Evolutionary conservation across 805 yeast genomes (phyloP), one percentile per base, ranked within the genome.

Genomic region (Candida piceae): DNA sequence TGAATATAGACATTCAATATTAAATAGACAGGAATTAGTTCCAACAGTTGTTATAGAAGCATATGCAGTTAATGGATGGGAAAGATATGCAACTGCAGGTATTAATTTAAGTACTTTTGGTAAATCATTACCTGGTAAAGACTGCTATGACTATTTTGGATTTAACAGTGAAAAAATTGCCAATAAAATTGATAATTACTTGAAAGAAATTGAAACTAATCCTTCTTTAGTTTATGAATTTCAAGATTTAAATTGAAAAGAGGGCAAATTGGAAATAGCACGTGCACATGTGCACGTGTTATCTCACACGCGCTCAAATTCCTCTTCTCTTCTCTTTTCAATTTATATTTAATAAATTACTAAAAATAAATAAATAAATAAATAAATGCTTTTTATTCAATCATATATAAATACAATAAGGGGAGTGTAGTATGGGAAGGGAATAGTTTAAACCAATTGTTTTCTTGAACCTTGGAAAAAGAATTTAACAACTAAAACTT

Each of bases 31-130:
- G 60, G 90, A 93, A 57, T 20, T 24, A 11, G 78, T 84, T 39
- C 97, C 97, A 63, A 78, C 86, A 58, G 53, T 93, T 63, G 84
- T 96, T 38, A 84, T 90, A 48, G 98, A 93, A 77, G 97, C 88
- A 32, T 74, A 86, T 78, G 67, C 95, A 40, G 78, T 95, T 34
- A 70, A 74, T 55, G 96, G 96, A 38, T 93, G 98, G 98, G 74
- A 80, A 55, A 84, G 81, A 67, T 93, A 88, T 72, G 78, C 97
- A 42, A 97, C 93, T 70, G 95, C 86, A 72, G 95, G 88, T 64
- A 85, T 90, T 58, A 96, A 96, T 67, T 74, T 93, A 61, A 78
- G 84, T 76, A 78, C 85, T 68, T 93, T 93, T 62, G 98, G 98
- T 74, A 93, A 89, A 47, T 88, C 97, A 40, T 97, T 95, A 63